Evolutionary conservation across 2,329 filamentous ascomycete species (phyloP), one percentile per base, ranked within the genome.

Genomic region (Sporothrix humicola): DNA sequence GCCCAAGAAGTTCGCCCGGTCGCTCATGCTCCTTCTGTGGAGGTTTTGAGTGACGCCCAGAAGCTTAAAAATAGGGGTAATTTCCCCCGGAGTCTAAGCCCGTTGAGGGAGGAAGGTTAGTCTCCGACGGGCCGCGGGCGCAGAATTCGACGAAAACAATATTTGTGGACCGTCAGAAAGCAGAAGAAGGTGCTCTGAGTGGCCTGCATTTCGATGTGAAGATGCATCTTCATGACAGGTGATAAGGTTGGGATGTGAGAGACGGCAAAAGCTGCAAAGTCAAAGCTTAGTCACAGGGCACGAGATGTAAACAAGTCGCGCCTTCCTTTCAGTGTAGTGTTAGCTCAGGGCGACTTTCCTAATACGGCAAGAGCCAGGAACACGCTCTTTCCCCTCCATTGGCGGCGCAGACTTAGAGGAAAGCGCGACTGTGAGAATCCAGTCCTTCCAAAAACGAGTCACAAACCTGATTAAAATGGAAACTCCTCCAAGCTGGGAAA

Each of bases 241-340:
- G 31, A 37, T 3, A 5, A 37, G 31, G 31, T 20, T 17, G 15
- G 13, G 52, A 56, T 23, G n/a, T 10, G n/a, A 56, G n/a, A 23
- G n/a, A 56, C 20, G 10, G 8, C n/a, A 2, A 20, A 42, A 61
- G 31, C 10, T 10, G 23, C 37, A 44, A 23, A 20, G 12, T 23
- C 17, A 42, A 59, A 37, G 56, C 26, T 59, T 59, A 59, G 26
- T 59, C 26, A 44, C 20, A 2, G 3, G 13, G 44, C 12, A 46
- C 3, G 37, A 23, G 42, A 65, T 44, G 59, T 65, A 65, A 65
- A 65, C 59, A 65, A 63, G 17, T 46, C 37, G 31, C 17, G 59
- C 59, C 17, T 46, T 20, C 59, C 2, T 26, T 3, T 26, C 23
- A 3, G 23, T 26, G 26, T 13, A 4, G 20, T 46, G 59, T 63